Conservation (phyloP, 2,329 filamentous ascomycete species). For the Camptophora hylomeconis region DNA sequence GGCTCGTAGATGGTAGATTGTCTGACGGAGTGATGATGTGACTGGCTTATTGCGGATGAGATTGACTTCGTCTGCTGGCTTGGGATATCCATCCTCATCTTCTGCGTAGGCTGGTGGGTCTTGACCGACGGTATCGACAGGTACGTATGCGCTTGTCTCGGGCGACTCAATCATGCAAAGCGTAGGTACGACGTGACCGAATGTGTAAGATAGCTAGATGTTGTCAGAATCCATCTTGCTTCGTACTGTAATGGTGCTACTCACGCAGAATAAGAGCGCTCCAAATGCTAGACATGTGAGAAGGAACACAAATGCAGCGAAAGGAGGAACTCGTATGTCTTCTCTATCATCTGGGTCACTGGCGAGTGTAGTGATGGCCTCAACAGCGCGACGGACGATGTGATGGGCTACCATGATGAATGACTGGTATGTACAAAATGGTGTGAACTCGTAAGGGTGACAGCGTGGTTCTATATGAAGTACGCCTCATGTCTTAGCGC, state of each 20-base stretch:
- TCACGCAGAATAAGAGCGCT: constrained; percentile 19
- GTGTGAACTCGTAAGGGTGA: too few relatives aligned
- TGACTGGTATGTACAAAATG: too few relatives aligned
- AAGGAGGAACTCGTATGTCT: constrained; percentile 15
- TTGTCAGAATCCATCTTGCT: constrained; percentile 1
- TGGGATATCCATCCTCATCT: constrained; percentile 14
- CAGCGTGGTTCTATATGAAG: too few relatives aligned
- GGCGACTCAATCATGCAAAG: constrained; percentile 53
- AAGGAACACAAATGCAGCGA: constrained; percentile 19
- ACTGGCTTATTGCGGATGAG: constrained; percentile 43
- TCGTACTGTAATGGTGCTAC: constrained; percentile 5
- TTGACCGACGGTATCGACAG: constrained; percentile 30
- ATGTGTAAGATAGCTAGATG: constrained; percentile 36
- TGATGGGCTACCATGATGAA: constrained; percentile 14
- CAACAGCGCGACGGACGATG: constrained; percentile 25
- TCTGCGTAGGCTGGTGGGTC: constrained; percentile 19
- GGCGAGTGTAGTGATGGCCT: constrained; percentile 13
- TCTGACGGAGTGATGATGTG: constrained; percentile 46
- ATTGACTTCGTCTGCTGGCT: constrained; percentile 31
- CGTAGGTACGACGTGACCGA: constrained; percentile 46
- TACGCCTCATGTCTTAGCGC: too few relatives aligned
- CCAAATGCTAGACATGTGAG: constrained; percentile 19
- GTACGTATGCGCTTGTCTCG: constrained; percentile 38
- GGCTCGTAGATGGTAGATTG: constrained; percentile 47
- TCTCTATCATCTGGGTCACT: constrained; percentile 15